Evolutionary conservation across 495 filamentous ascomycete genomes (phyloP).

Genomic region (Durotheca rogersii): DNA sequence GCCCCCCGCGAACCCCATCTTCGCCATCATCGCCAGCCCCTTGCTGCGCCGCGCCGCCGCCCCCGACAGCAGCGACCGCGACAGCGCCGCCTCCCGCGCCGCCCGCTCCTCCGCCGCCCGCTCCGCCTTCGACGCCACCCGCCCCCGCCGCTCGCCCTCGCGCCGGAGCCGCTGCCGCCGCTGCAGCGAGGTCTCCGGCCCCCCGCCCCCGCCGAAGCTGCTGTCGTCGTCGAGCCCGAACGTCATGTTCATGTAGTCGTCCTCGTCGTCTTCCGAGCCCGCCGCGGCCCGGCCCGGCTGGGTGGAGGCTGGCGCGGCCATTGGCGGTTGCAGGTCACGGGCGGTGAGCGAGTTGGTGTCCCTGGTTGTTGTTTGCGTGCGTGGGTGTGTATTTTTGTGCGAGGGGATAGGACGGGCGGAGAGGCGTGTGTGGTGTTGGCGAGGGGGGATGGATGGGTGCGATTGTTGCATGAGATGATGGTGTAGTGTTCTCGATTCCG

Average conservation of each 20-base stretch:
- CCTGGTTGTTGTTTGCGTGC: too few species aligned
- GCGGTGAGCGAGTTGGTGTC: too few species aligned
- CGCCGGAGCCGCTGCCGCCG: constrained; percentile 55
- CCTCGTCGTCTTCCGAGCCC: constrained; percentile 51
- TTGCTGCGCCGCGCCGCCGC: constrained; percentile 60
- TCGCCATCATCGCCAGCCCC: constrained; percentile 94
- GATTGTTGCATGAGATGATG: too few species aligned
- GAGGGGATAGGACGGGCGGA: too few species aligned
- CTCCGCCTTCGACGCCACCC: constrained; percentile 79
- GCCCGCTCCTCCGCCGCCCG: constrained; percentile 65
- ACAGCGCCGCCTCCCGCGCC: constrained; percentile 72
- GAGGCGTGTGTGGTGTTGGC: too few species aligned
- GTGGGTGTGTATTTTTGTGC: too few species aligned
- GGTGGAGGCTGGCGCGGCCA: constrained; percentile 9
- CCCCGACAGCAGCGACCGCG: constrained; percentile 60
- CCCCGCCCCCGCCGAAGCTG: constrained; percentile 23
- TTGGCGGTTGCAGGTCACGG: not conserved
- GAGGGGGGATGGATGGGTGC: too few species aligned
- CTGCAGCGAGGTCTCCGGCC: constrained; percentile 59
- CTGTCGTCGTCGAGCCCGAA: constrained; percentile 44
- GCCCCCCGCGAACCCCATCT: constrained; percentile 82
- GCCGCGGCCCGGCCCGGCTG: too few species aligned
- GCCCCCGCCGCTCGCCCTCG: constrained; percentile 60
- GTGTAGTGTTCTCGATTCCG: too few species aligned
- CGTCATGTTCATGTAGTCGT: constrained; percentile 69